Percentiles rank a stretch among this genome's conserved stretches.
phyloP scores from a whole-genome alignment of 345 rosid species.

The Sisymbrium irio region DNA sequence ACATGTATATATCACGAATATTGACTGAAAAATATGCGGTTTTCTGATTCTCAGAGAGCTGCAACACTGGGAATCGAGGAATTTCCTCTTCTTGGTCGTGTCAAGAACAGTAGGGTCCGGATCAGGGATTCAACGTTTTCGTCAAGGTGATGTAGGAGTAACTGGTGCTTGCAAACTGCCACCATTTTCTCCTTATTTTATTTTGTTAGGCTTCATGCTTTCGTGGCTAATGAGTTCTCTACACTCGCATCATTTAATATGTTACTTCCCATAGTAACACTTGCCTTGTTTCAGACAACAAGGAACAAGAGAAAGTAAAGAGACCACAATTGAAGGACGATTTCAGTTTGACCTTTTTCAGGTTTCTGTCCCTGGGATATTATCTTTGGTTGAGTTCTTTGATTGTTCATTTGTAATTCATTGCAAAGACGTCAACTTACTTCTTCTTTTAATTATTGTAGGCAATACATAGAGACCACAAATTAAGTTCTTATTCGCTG shows the following conservation, averaged over 20 bases:
- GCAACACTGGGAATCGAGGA: conserved; percentile 78
- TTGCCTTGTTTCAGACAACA: conserved; percentile 59
- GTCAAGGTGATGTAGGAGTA: conserved; percentile 59
- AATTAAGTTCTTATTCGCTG: conserved; percentile 92
- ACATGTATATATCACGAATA: not conserved
- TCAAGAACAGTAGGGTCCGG: conserved; percentile 80
- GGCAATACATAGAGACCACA: conserved; percentile 88
- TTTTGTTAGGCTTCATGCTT: conserved; percentile 1
- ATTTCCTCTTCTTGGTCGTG: conserved; percentile 86
- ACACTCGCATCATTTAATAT: not conserved
- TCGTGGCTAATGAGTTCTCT: conserved; percentile 6
- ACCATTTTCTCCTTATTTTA: not conserved
- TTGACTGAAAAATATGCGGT: conserved; percentile 12
- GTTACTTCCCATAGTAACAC: conserved; percentile 17
- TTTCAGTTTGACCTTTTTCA: conserved; percentile 96
- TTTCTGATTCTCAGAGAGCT: conserved; percentile 65
- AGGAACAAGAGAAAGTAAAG: conserved; percentile 96
- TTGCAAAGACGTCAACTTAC: conserved; percentile 12
- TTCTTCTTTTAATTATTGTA: conserved; percentile 29
- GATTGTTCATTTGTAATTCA: conserved; percentile 2
- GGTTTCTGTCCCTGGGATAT: conserved; percentile 47
- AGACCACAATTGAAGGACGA: conserved; percentile 91
- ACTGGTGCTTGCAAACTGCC: conserved; percentile 11
- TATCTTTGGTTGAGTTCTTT: conserved; percentile 19
- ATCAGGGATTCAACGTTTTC: conserved; percentile 89